These are phyloP conservation scores for Ramaria sp. DNA, from an alignment of 768 basidiomycete species.

Conservation along the genomic window DNA sequence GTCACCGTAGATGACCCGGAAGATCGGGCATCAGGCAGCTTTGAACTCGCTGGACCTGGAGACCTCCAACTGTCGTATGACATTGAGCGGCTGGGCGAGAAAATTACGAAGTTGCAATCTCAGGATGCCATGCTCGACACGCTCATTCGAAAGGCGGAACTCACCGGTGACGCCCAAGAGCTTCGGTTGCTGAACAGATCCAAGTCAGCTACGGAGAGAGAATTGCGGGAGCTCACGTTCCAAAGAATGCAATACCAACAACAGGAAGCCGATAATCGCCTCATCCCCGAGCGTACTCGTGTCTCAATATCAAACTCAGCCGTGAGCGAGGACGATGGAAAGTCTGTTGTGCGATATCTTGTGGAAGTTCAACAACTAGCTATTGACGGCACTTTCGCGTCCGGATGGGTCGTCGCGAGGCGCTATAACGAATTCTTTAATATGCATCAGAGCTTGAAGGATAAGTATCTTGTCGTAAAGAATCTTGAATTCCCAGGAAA, in stretches of 20 bases:
- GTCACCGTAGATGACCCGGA: conserved; percentile 30
- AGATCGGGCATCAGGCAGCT: conserved; percentile 35
- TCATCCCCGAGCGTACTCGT: conserved; percentile 73
- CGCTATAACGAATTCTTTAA: conserved; percentile 92
- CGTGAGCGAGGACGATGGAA: conserved; percentile 74
- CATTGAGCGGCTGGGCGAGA: conserved; percentile 67
- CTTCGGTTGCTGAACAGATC: conserved; percentile 74
- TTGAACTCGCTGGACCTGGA: conserved; percentile 75
- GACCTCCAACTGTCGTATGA: conserved; percentile 84
- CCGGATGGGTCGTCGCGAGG: conserved; percentile 89
- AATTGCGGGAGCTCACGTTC: conserved; percentile 76
- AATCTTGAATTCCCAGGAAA: conserved; percentile 88
- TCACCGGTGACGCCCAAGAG: conserved; percentile 85
- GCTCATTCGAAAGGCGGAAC: conserved; percentile 88
- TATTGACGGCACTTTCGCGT: conserved; percentile 64
- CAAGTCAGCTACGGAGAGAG: conserved; percentile 69
- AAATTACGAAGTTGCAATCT: conserved; percentile 63
- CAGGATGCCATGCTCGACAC: conserved; percentile 81
- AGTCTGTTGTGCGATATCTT: conserved; percentile 84
- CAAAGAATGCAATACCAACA: conserved; percentile 91
- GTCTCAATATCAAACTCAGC: conserved; percentile 82
- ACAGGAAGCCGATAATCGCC: conserved; percentile 83
- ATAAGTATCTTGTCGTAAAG: conserved; percentile 55
- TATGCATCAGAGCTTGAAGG: conserved; percentile 79
- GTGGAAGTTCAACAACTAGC: conserved; percentile 85